A percentile compares a stretch with the other conserved stretches of the same genome.
Evolutionary conservation across 179 eudicot genomes (phyloP).

Genomic region (Kewa caespitosa): DNA sequence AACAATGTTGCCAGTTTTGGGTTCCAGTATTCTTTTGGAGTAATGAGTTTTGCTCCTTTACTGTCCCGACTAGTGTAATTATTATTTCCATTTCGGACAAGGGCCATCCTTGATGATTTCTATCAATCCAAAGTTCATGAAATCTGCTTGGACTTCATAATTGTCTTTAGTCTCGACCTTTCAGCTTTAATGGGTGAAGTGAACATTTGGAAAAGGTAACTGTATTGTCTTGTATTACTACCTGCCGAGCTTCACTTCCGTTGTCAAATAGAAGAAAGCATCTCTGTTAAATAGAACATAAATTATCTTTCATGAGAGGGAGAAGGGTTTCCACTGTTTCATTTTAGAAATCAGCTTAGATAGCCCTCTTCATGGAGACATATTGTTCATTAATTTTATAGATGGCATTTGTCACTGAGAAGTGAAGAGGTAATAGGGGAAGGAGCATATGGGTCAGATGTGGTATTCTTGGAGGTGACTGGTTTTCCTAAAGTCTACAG

Average conservation of each 20-base stretch:
- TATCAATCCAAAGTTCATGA: background rate
- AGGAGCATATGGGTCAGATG: background rate
- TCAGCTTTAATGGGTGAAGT: background rate
- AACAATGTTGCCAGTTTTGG: background rate
- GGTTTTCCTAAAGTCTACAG: background rate
- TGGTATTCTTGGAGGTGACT: background rate
- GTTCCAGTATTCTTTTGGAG: background rate
- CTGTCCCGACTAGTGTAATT: no score
- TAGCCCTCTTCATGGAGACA: background rate
- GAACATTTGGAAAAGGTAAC: background rate
- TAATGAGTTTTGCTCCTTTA: background rate
- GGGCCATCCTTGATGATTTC: background rate
- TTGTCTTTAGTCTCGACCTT: background rate
- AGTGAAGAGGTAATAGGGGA: background rate
- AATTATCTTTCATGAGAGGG: background rate
- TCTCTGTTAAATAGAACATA: no score
- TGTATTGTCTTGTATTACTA: background rate
- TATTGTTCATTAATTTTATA: background rate
- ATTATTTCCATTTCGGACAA: no score
- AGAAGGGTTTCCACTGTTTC: background rate
- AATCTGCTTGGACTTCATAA: background rate
- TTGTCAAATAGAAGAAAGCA: background rate
- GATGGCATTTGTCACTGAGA: background rate
- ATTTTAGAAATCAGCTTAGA: background rate
- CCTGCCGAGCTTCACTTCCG: background rate